Evolutionary conservation across 2,329 filamentous ascomycete species (phyloP).

Genomic region (Venturia nashicola): DNA sequence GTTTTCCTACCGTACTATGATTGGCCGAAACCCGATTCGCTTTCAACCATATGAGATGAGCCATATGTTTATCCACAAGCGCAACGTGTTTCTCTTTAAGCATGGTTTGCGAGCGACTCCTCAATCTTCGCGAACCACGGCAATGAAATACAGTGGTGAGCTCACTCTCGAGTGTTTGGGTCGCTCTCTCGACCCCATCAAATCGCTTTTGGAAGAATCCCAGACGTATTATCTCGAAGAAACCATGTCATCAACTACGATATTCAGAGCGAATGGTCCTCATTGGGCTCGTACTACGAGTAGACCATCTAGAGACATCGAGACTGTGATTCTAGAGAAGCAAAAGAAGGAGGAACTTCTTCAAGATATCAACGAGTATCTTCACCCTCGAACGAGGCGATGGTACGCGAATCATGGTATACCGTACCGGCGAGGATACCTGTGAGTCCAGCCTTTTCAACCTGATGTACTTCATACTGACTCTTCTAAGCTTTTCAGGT

Average conservation of each 20-base stretch:
- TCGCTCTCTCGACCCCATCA: constrained; percentile 4
- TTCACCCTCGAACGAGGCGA: constrained; percentile 55
- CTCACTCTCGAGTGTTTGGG: constrained; percentile 6
- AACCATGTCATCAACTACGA: background rate
- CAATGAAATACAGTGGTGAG: background rate
- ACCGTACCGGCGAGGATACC: constrained; percentile 72
- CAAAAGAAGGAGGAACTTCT: constrained; percentile 8
- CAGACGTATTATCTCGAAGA: constrained; percentile 7
- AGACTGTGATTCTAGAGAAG: constrained; percentile 10
- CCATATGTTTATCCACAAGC: constrained; percentile 7
- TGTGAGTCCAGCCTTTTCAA: constrained; percentile 22
- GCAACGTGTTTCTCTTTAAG: constrained; percentile 8
- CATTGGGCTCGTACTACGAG: background rate
- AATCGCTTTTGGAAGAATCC: constrained; percentile 8
- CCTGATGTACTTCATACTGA: background rate
- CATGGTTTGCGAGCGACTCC: constrained; percentile 1
- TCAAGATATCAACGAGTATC: constrained; percentile 14
- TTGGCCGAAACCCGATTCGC: constrained; percentile 8
- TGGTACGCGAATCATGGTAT: constrained; percentile 82
- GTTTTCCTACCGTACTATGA: constrained; percentile 9
- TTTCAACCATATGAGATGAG: constrained; percentile 7
- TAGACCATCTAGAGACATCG: constrained; percentile 5
- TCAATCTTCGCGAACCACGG: background rate
- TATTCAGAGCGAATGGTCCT: constrained; percentile 5
- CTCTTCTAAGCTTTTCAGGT: constrained; percentile 47